Conservation (phyloP, 495 filamentous ascomycete species). For the Penicillium ochrochloron region DNA sequence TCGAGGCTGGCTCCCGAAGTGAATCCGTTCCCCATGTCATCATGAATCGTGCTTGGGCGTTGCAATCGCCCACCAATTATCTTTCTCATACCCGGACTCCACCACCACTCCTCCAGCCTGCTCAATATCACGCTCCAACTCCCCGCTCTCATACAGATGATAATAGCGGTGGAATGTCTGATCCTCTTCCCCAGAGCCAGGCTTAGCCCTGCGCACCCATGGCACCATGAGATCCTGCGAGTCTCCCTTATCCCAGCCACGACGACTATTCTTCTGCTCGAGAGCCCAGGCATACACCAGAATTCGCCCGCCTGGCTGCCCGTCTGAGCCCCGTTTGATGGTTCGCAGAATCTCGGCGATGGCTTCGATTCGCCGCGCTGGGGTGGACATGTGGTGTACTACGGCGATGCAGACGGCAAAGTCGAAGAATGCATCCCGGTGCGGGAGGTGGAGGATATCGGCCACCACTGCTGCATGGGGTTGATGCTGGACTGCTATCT, state of each 20-base stretch:
- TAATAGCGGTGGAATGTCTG: conserved; percentile 84
- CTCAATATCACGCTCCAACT: conserved; percentile 80
- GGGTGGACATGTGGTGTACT: conserved; percentile 91
- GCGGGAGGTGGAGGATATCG: conserved; percentile 72
- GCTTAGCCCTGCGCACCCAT: conserved; percentile 71
- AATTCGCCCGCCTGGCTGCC: conserved; percentile 60
- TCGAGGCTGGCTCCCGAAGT: conserved; percentile 46
- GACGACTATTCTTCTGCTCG: conserved; percentile 85
- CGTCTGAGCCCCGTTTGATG: conserved; percentile 51
- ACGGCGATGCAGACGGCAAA: conserved; percentile 97
- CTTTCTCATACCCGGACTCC: conserved; percentile 89
- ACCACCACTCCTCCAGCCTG: conserved; percentile 76
- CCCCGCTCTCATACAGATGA: conserved; percentile 85
- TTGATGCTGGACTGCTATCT: conserved; percentile 70
- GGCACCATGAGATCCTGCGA: conserved; percentile 95
- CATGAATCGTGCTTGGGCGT: conserved; percentile 33
- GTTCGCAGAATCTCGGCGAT: conserved; percentile 72
- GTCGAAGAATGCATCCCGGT: conserved; percentile 71
- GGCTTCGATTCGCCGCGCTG: conserved; percentile 71
- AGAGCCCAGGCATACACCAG: conserved; percentile 97
- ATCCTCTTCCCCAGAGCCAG: conserved; percentile 28
- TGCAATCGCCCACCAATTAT: conserved; percentile 95
- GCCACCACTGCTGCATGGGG: conserved; percentile 69
- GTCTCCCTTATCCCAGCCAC: conserved; percentile 88
- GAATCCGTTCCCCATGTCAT: conserved; percentile 13